Conservation (phyloP, 179 eudicot genomes). For the Actinidia polygama region DNA sequence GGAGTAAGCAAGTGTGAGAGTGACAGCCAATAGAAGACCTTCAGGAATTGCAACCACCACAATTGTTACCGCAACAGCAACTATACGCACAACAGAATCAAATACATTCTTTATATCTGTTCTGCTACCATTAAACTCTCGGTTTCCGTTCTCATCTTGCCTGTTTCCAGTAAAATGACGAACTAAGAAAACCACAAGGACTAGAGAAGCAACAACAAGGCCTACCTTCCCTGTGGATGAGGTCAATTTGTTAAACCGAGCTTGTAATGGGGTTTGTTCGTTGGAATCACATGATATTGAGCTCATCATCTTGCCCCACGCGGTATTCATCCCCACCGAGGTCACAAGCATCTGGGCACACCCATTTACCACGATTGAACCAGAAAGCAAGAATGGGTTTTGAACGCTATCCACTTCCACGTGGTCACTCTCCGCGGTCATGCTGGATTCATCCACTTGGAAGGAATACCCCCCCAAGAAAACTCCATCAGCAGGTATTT, state of each 20-base stretch:
- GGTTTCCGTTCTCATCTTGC: conserved; percentile 33
- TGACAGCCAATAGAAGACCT: conserved; percentile 39
- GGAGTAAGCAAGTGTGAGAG: conserved; percentile 42
- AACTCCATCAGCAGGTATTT: conserved; percentile 52
- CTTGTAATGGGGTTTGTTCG: conserved; percentile 37
- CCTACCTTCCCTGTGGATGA: conserved; percentile 39
- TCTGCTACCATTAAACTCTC: conserved; percentile 17
- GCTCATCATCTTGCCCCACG: conserved; percentile 47
- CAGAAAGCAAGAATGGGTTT: conserved; percentile 2
- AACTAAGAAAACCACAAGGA: conserved; percentile 32
- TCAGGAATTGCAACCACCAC: conserved; percentile 46
- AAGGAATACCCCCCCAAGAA: conserved; percentile 35
- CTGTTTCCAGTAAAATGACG: conserved; percentile 44
- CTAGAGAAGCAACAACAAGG: conserved; percentile 33
- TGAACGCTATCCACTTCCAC: conserved; percentile 19
- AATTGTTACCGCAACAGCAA: conserved; percentile 42
- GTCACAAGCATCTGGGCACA: conserved; percentile 40
- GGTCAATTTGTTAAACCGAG: conserved; percentile 39
- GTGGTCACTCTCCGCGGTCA: conserved; percentile 38
- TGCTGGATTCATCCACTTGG: conserved; percentile 43
- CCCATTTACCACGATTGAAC: conserved; percentile 35
- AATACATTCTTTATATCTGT: conserved; percentile 21
- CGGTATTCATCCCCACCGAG: conserved; percentile 39
- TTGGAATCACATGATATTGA: conserved; percentile 18
- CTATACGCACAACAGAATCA: conserved; percentile 26